A percentile compares a stretch with the other conserved stretches of the same genome.
These are phyloP conservation scores for Linum tenue DNA, from an alignment of 345 rosid species.

Conservation along the genomic window DNA sequence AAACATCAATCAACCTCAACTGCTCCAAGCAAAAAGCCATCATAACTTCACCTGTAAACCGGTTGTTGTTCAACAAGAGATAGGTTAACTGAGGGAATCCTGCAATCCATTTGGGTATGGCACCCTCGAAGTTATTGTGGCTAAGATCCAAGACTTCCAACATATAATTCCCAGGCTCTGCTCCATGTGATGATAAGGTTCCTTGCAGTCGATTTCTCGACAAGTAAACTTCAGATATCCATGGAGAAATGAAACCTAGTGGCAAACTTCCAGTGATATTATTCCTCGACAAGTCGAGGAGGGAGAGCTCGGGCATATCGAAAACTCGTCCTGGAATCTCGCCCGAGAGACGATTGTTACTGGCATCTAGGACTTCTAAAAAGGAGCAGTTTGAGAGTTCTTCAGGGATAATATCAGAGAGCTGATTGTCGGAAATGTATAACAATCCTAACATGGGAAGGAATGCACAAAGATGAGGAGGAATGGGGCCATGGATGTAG, in stretches of 20 bases:
- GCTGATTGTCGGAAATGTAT: background rate
- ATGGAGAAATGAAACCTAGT: background rate
- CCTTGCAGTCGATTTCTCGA: conserved; percentile 1
- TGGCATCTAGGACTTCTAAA: background rate
- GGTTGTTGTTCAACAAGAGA: conserved; percentile 1
- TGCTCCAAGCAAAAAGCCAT: background rate
- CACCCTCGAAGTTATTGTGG: conserved; percentile 11
- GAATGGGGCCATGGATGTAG: background rate
- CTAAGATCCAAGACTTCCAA: conserved; percentile 4
- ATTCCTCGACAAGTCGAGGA: conserved; percentile 8
- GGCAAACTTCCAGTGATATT: background rate
- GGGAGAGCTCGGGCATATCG: background rate
- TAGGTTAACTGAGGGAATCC: fast-evolving
- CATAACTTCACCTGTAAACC: conserved; percentile 11
- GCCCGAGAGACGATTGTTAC: background rate
- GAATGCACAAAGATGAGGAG: background rate
- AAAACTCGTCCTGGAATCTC: background rate
- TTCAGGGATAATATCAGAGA: background rate
- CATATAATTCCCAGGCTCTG: background rate
- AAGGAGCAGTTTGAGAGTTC: background rate
- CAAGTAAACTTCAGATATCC: conserved; percentile 1
- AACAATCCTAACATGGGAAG: background rate
- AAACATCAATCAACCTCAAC: background rate
- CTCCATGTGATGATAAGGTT: background rate
- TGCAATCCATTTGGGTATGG: conserved; percentile 16